Evolutionary conservation across 2,329 filamentous ascomycete genomes (phyloP), one percentile per base, ranked within the genome.

Genomic region (Trichoderma lentiforme): DNA sequence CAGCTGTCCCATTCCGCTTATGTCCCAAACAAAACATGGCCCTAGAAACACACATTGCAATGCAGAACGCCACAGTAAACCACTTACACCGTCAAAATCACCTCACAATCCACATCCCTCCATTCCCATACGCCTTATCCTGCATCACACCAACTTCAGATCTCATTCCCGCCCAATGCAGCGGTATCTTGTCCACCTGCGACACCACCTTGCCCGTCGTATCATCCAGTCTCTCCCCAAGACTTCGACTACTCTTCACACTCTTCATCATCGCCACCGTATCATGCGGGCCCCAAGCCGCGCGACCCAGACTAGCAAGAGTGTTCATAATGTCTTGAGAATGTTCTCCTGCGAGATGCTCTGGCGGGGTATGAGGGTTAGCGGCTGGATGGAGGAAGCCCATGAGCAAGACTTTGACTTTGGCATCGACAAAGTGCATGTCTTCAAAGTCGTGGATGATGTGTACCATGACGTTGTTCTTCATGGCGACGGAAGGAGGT

Each of bases 161-260:
- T 66, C 90, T 83, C 57, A 92, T 83, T 0, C 90, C 90, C 3
- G 86, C 82, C 75, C 82, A 82, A 77, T 91, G 88, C 60, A 90
- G 75, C 3, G 90, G 90, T 4, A 91, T 82, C 69, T 83, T 83
- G 73, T 91, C 89, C 7, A 91, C 82, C 51, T 84, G 82, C 72
- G 83, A 85, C 79, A 90, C 87, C 3, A 88, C 82, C 24, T 80
- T 83, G 18, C 84, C 82, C 28, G 87, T 82, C 2, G 84, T 80
- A 66, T 85, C 85, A 1, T 85, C 82, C 73, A 87, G 83, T 18
- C 83, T 81, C 51, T 87, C 85, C 8, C 80, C 74, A 26, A 85
- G 73, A 4, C 81, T 84, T 68, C 83, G 82, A 47, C 84, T 81
- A 28, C 83, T 82, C 76, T 80, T 82, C 24, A 79, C 75, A 1